phyloP scores from a whole-genome alignment of 176 grass and related monocot genomes.

The Microstegium vimineum region DNA sequence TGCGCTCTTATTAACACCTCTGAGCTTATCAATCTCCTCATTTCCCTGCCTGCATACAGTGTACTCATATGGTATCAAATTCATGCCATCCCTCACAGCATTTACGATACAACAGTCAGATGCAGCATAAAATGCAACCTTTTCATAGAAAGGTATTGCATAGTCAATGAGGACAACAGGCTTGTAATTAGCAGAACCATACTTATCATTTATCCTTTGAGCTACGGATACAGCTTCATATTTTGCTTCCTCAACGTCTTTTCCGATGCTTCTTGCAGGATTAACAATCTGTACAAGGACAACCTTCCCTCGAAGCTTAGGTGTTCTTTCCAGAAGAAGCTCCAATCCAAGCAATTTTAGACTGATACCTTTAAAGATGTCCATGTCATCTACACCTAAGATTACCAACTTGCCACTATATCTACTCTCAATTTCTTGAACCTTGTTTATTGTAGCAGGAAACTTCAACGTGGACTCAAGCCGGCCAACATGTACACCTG shows the following conservation, averaged over 20 bases:
- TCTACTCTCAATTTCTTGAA: slow-evolving; percentile 58
- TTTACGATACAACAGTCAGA: slow-evolving; percentile 89
- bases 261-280: slow-evolving; percentile 74
- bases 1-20: slow-evolving; percentile 27
- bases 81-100: slow-evolving; percentile 87
- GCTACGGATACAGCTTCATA: slow-evolving; percentile 53
- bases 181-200: slow-evolving; percentile 51
- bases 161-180: slow-evolving; percentile 76
- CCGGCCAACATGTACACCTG: background rate
- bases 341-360: slow-evolving; percentile 73
- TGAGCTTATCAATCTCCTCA: slow-evolving; percentile 46
- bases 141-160: slow-evolving; percentile 65
- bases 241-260: slow-evolving; percentile 69
- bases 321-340: slow-evolving; percentile 65
- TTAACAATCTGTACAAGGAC: slow-evolving; percentile 89
- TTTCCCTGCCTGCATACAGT: slow-evolving; percentile 76
- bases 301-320: slow-evolving; percentile 57
- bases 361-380: slow-evolving; percentile 94
- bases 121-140: slow-evolving; percentile 71
- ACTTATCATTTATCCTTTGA: slow-evolving; percentile 59
- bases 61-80: slow-evolving; percentile 79
- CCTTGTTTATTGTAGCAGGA: slow-evolving; percentile 53
- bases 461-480: slow-evolving; percentile 31
- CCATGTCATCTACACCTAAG: slow-evolving; percentile 82
- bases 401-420: slow-evolving; percentile 63